Percentiles rank a stretch among this genome's conserved stretches.
Conservation (phyloP, 495 filamentous ascomycete genomes). For the Tuber melanosporum region DNA sequence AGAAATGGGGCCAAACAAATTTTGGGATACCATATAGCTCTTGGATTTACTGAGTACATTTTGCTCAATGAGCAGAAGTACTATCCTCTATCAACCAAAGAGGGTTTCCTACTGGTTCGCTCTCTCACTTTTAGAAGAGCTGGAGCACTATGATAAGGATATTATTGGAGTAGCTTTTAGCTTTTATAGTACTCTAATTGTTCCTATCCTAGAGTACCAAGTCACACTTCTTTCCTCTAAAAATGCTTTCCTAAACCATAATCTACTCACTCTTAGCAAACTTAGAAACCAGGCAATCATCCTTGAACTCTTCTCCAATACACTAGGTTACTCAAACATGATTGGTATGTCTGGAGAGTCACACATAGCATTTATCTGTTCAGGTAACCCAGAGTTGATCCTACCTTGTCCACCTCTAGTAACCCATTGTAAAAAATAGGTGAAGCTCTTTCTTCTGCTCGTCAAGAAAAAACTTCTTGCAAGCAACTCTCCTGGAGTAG, state of each 20-base stretch:
- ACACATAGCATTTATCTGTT: too few species aligned
- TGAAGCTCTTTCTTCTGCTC: conserved; percentile 5
- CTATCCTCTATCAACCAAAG: too few species aligned
- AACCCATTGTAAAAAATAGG: not conserved
- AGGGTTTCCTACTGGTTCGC: too few species aligned
- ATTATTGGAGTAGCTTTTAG: not conserved
- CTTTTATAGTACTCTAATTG: conserved; percentile 14
- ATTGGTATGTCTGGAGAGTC: not conserved
- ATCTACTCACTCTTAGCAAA: conserved; percentile 8
- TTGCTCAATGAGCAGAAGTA: too few species aligned
- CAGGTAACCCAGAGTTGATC: conserved; percentile 21
- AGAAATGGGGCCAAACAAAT: too few species aligned
- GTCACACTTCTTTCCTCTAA: not conserved
- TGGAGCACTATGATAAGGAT: too few species aligned
- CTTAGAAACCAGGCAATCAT: conserved; percentile 14
- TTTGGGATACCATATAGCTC: too few species aligned
- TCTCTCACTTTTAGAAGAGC: too few species aligned
- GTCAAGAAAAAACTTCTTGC: not conserved
- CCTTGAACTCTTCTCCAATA: not conserved
- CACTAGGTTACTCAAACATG: conserved; percentile 3
- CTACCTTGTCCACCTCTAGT: conserved; percentile 9
- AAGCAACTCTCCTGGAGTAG: not conserved
- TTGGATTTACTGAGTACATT: too few species aligned
- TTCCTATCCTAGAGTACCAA: conserved; percentile 10
- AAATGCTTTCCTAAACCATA: conserved; percentile 9